Evolutionary conservation across 352 stramenopile species (phyloP), one percentile per base, ranked within the genome.

Genomic region (Blastocystis sp.): DNA sequence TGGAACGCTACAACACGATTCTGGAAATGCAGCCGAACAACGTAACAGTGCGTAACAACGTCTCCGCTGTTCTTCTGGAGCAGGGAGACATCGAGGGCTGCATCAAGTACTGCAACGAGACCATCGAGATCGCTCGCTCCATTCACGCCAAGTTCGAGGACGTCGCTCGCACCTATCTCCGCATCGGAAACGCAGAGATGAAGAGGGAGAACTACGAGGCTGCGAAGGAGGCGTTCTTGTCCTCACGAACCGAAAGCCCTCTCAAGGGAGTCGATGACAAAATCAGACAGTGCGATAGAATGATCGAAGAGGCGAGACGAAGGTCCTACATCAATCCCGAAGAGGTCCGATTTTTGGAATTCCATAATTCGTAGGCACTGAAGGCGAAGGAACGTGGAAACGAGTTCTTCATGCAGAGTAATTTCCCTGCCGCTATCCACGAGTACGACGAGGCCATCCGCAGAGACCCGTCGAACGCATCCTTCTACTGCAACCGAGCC

Each of bases 391-490:
- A 98, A 92, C 93, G 96, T 75, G 98, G 97, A 79, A 99, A 99
- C 91, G 96, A 98, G 55, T 93, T 94, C 53, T 99, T 99, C 92
- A 97, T 98, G 90, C 93, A 93, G 62, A 95, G 97, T 87, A 93
- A 98, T 39, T 99, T 98, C 92, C 93, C 93, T 9, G 92, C 95
- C 85, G 95, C 96, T 1, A 96, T 98, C 65, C 93, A 95, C 90
- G 93, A 95, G 69, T 98, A 98, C 93, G 96, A 93, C 91, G 97
- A 99, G 91, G 98, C 98, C n/a, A 98, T 99, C 87, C 99, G 99
- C 92, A 95, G 97, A 66, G 95, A 98, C 91, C 97, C 97, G 20
- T 96, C 95, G 26, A 98, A 96, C 93, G 94, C 97, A 11, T 92
- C 98, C 34, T 99, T 99, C 93, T 97, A 98, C 90, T 98, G 98